Conservation (phyloP, 495 filamentous ascomycete genomes). For the Aspergillus homomorphus region DNA sequence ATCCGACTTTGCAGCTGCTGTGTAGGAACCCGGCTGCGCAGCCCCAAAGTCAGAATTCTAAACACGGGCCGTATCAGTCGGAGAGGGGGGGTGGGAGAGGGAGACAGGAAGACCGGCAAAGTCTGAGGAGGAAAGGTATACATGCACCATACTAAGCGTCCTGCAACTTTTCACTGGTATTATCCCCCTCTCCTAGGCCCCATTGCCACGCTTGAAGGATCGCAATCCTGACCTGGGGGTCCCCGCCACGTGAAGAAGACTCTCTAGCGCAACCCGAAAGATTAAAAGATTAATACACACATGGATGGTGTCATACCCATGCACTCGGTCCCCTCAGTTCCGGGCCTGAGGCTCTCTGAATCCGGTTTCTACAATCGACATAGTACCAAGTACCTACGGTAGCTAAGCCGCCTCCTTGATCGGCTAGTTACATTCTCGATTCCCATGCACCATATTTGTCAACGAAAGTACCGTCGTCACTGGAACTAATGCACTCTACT, state of each 20-base stretch:
- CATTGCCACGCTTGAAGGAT: neutral
- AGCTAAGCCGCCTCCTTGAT: conserved; percentile 5
- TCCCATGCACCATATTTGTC: neutral
- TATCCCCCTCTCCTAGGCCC: neutral
- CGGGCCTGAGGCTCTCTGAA: neutral
- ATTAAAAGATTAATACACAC: neutral
- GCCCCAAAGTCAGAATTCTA: neutral
- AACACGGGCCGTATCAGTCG: neutral
- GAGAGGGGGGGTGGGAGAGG: neutral
- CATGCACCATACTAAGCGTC: too few relatives aligned
- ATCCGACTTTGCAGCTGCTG: neutral
- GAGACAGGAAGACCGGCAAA: neutral
- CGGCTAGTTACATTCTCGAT: neutral
- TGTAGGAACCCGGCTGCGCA: neutral
- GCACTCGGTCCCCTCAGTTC: neutral
- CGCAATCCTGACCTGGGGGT: neutral
- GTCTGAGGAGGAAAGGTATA: too few relatives aligned
- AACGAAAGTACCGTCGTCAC: neutral
- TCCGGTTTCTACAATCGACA: neutral
- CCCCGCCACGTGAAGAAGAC: conserved; percentile 1
- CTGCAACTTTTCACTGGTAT: neutral
- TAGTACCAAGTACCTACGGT: neutral
- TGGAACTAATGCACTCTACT: neutral
- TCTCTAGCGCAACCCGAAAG: neutral
- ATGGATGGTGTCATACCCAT: neutral